Evolutionary conservation across 495 filamentous ascomycete genomes (phyloP).

Genomic region (Trichocladium antarcticum): DNA sequence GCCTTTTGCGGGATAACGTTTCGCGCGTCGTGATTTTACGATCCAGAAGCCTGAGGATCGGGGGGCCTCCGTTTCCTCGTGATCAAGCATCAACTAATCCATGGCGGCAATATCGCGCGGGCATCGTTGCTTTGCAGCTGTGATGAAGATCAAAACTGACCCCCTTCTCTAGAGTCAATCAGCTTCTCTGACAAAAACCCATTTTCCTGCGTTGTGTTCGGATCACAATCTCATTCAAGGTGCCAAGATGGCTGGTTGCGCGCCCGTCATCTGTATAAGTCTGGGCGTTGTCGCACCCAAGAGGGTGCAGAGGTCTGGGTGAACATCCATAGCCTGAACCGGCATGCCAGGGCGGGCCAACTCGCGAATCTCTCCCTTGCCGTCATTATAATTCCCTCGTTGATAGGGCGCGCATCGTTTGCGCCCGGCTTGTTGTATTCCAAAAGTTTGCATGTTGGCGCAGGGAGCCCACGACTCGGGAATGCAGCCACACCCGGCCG

Average conservation of each 20-base stretch:
- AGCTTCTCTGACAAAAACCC: neutral
- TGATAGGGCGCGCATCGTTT: too few relatives aligned
- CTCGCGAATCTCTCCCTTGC: neutral
- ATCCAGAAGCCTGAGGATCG: too few relatives aligned
- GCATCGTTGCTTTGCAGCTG: too few relatives aligned
- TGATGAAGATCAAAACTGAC: slow-evolving; percentile 3
- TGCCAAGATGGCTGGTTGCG: slow-evolving; percentile 22
- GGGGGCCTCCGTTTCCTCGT: too few relatives aligned
- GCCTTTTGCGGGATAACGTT: slow-evolving; percentile 21
- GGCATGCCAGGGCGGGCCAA: neutral
- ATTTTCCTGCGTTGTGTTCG: slow-evolving; percentile 10
- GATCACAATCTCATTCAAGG: slow-evolving; percentile 26
- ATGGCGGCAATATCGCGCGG: too few relatives aligned
- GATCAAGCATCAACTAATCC: too few relatives aligned
- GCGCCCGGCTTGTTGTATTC: neutral
- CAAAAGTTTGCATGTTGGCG: neutral
- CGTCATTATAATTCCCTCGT: neutral
- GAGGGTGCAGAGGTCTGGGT: neutral
- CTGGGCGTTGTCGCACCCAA: slow-evolving; percentile 23
- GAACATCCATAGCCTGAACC: slow-evolving; percentile 7
- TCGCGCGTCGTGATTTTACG: too few relatives aligned
- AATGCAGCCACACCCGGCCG: slow-evolving; percentile 10
- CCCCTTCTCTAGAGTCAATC: neutral
- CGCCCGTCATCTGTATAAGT: slow-evolving; percentile 16
- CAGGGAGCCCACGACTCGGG: slow-evolving; percentile 4